Conservation (phyloP, 2,329 filamentous ascomycete genomes). For the Fusarium miscanthi region DNA sequence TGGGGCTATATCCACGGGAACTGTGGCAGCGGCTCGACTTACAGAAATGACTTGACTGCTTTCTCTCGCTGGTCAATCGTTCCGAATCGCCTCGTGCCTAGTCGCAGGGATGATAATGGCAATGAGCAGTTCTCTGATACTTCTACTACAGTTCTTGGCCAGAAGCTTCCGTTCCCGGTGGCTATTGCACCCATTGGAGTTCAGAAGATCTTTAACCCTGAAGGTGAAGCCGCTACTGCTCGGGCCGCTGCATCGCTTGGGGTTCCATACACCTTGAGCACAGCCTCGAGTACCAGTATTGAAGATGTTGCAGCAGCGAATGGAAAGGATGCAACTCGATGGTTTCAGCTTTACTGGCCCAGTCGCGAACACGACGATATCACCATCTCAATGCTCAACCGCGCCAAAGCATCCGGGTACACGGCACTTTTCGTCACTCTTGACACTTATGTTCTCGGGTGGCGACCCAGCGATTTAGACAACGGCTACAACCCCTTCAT, state of each 20-base stretch:
- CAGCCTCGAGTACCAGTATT: conserved; percentile 27
- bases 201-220: conserved; percentile 29
- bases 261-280: conserved; percentile 13
- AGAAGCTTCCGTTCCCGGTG: conserved; percentile 17
- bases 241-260: conserved; percentile 8
- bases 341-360: conserved; percentile 32
- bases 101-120: conserved; percentile 12
- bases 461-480: conserved; percentile 18
- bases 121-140: conserved; percentile 29
- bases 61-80: conserved; percentile 15
- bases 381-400: conserved; percentile 12
- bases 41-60: conserved; percentile 17
- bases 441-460: conserved; percentile 15
- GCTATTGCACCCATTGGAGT: conserved; percentile 21
- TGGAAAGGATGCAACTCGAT: background rate
- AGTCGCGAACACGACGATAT: conserved; percentile 29
- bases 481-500: conserved; percentile 35
- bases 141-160: conserved; percentile 3
- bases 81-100: conserved; percentile 12
- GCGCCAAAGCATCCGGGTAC: conserved; percentile 13
- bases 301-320: conserved; percentile 26
- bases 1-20: conserved; percentile 34
- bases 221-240: conserved; percentile 8
- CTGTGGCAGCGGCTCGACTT: conserved; percentile 21
- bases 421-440: conserved; percentile 10